Evolutionary conservation across 2,329 filamentous ascomycete species (phyloP), one percentile per base, ranked within the genome.

Genomic region (Plectosphaerella cucumerina): DNA sequence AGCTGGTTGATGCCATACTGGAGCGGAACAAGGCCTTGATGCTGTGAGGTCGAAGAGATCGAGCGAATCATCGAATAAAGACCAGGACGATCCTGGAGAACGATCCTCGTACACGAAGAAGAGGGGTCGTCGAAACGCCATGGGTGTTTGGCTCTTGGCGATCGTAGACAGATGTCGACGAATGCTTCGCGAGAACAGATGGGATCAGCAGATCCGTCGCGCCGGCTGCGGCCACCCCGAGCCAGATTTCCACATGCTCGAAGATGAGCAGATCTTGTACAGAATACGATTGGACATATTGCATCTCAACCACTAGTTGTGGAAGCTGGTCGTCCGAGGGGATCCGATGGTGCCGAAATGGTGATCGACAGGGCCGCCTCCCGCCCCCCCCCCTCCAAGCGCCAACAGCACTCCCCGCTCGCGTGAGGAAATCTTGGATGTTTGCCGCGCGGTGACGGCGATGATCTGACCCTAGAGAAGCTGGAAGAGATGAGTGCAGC

Each of bases 1-100:
- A 62, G 44, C 62, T 74, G 26, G 66, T 78, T 35, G 65, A 73
- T 23, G 66, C 63, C 20, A 65, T 78, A 10, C 52, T 78, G 48
- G 60, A 56, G 34, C 70, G 71, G 61, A 77, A 77, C 53, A 56
- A 57, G 20, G 60, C 60, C 48, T 47, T 68, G 53, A 49, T 37
- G 51, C 41, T 50, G 15, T 44, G 42, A 15, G 50, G 42, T 37
- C 35, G 22, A 14, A 9, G 26, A 31, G 26, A 31, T 31, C 26
- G 26, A 31, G 26, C 26, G 26, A 31, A 31, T 31, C 8, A 31
- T 8, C 26, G 12, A 11, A 31, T 31, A 31, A 10, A 31, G 26
- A 31, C 26, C 6, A 11, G 26, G 8, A 31, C 23, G 26, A 31
- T 31, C 26, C 26, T 10, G 4, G 26, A 11, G 26, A 31, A 31